phyloP scores from a whole-genome alignment of 2,329 filamentous ascomycete species.

The Daldinia eschscholtzii region DNA sequence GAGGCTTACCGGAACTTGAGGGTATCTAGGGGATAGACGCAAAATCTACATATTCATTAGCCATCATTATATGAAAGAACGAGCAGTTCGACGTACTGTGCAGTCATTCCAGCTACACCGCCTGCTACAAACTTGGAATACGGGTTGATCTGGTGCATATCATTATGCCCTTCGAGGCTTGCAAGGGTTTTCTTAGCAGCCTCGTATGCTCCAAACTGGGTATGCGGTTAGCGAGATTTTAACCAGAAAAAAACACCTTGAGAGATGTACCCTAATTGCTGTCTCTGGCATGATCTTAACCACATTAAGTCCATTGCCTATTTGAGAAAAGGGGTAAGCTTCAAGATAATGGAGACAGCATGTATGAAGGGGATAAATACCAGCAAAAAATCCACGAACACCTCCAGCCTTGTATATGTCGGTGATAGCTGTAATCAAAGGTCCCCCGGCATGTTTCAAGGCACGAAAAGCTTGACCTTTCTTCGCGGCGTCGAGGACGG shows the following conservation, averaged over 20 bases:
- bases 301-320: conserved; percentile 93
- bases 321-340: conserved; percentile 55
- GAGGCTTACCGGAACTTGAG: conserved; percentile 72
- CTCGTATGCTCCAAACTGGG: conserved; percentile 91
- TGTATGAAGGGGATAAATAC: conserved; percentile 63
- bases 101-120: conserved; percentile 91
- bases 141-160: conserved; percentile 82
- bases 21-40: conserved; percentile 93
- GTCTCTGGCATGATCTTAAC: conserved; percentile 99
- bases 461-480: conserved; percentile 75
- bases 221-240: conserved; percentile 33
- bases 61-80: conserved; percentile 1
- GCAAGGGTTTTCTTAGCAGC: conserved; percentile 90
- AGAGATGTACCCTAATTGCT: conserved; percentile 77
- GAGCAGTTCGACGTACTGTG: conserved; percentile 72
- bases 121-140: conserved; percentile 92
- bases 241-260: not conserved
- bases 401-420: conserved; percentile 90
- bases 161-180: conserved; percentile 86
- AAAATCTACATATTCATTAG: conserved; percentile 69
- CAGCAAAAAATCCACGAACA: conserved; percentile 90
- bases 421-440: conserved; percentile 78
- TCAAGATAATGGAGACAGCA: not conserved
- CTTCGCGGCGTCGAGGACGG: conserved; percentile 74
- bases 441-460: conserved; percentile 73